Evolutionary conservation across 2,329 filamentous ascomycete species (phyloP), one percentile per base, ranked within the genome.

Genomic region (Aspergillus floridensis): DNA sequence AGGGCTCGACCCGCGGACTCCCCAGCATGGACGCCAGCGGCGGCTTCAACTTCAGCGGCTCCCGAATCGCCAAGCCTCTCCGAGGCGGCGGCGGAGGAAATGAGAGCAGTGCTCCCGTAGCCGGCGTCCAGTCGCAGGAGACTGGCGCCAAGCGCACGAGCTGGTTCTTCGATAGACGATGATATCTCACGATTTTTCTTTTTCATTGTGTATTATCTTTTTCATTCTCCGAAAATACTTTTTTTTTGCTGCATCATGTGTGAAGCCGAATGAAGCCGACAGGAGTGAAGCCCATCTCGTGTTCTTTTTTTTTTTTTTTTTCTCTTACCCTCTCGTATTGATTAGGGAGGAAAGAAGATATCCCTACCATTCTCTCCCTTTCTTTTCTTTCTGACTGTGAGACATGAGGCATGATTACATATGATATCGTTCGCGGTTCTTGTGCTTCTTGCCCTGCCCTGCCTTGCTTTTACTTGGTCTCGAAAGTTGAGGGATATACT

Each of bases 1-100:
- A 88, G 52, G 92, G 93, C 70, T 95, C 90, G 65, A 96, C 93
- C 11, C 89, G 92, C 65, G 92, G 91, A 56, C 86, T 97, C 57
- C 86, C 86, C 66, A 85, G 87, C 51, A 82, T 84, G 57, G 77
- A 82, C 62, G 85, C 84, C 56, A 86, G 86, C 70, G 86, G 84
- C 53, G 86, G 86, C 70, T 93, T 96, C 76, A 91, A 84, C 77
- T 96, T 87, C 65, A 82, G 82, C 57, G 81, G 80, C 54, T 78
- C 83, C 11, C 76, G 86, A 61, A 88, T 88, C 68, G 86, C 86
- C 48, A 88, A 88, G 72, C 86, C 86, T 19, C 79, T 88, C 4
- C 81, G 86, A 49, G 85, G 86, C 38, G 75, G 75, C 49, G 76
- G 75, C 31, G 72, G 70, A 35, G 71, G 70, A 46, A 67, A 67